phyloP scores from a whole-genome alignment of 2,329 filamentous ascomycete genomes.

The Fusarium anguioides region DNA sequence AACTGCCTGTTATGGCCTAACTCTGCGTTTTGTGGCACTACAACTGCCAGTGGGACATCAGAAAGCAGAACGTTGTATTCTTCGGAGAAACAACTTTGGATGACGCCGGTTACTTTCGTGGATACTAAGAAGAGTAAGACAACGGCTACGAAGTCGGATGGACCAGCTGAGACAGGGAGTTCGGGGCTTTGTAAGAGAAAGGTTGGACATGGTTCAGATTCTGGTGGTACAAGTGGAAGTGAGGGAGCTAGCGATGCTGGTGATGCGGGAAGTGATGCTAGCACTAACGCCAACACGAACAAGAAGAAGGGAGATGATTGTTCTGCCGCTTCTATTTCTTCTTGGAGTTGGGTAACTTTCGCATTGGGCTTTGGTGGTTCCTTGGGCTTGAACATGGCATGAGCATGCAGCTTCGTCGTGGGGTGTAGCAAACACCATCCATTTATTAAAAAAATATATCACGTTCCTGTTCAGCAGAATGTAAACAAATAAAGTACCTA shows the following conservation, averaged over 20 bases:
- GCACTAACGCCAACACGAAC: neutral
- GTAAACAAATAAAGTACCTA: no score
- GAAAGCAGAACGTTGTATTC: conserved; percentile 13
- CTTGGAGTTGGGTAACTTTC: conserved; percentile 12
- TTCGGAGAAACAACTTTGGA: conserved; percentile 28
- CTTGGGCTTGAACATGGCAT: conserved; percentile 7
- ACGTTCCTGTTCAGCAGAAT: no score
- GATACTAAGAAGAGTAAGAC: conserved; percentile 25
- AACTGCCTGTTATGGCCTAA: conserved; percentile 24
- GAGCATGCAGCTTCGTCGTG: no score
- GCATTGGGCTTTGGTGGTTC: conserved; percentile 13
- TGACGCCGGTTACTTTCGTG: conserved; percentile 37
- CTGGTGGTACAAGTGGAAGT: neutral
- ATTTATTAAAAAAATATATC: no score
- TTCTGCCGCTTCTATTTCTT: neutral
- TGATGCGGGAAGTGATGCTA: neutral
- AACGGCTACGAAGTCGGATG: neutral
- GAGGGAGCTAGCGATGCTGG: neutral
- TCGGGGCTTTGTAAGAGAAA: conserved; percentile 21
- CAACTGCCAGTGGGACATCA: fast-evolving
- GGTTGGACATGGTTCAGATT: neutral
- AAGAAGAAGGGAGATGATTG: conserved; percentile 13
- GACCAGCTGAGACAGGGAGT: neutral
- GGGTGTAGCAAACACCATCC: no score
- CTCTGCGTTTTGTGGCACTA: conserved; percentile 27